Conservation (phyloP, 768 basidiomycete species). For the Cystobasidium tubakii region DNA sequence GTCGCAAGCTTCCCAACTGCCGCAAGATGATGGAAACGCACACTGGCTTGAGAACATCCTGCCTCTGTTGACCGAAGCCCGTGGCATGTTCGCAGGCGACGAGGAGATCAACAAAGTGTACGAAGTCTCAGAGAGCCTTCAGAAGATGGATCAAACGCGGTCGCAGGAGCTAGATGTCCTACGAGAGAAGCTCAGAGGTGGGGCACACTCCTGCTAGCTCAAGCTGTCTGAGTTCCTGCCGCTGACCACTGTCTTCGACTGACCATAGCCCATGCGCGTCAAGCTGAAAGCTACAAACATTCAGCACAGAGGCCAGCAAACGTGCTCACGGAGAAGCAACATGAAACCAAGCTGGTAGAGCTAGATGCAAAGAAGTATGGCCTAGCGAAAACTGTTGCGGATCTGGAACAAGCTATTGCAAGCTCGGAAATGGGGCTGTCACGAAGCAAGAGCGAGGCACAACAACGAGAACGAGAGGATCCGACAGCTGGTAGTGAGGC, state of each 20-base stretch:
- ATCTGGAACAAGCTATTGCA: slow-evolving; percentile 19
- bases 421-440: slow-evolving; percentile 12
- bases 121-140: neutral
- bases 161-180: slow-evolving; percentile 22
- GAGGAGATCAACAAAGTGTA: slow-evolving; percentile 14
- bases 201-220: neutral
- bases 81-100: slow-evolving; percentile 15
- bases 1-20: neutral
- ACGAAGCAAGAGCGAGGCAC: neutral
- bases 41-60: slow-evolving; percentile 31
- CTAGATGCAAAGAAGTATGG: slow-evolving; percentile 19
- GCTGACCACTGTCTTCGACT: no score
- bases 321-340: slow-evolving; percentile 21
- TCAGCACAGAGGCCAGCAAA: slow-evolving; percentile 27
- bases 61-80: slow-evolving; percentile 17
- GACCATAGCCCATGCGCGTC: slow-evolving; percentile 24
- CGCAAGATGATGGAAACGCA: slow-evolving; percentile 6
- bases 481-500: neutral
- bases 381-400: slow-evolving; percentile 17
- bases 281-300: slow-evolving; percentile 33
- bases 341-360: slow-evolving; percentile 18
- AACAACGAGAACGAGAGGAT: neutral
- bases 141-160: slow-evolving; percentile 14
- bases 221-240: no score
- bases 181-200: slow-evolving; percentile 21